Percentiles rank a stretch among this genome's conserved stretches.
Conservation (phyloP, 768 basidiomycete genomes). For the Pisolithus albus region DNA sequence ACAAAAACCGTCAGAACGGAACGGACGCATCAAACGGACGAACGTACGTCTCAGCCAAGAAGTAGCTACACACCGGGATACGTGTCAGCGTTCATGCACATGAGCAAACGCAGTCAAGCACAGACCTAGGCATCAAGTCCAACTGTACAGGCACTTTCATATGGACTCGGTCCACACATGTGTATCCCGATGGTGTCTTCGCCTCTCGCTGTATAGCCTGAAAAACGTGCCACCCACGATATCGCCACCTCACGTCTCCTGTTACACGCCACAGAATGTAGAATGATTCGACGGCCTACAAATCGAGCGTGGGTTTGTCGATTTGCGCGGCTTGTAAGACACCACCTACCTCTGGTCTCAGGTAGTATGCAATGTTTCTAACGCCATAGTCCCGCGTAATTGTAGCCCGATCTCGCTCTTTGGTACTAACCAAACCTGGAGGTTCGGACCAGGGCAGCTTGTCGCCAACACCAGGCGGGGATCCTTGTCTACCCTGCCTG, state of each 20-base stretch:
- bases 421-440: slow-evolving; percentile 11
- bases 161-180: slow-evolving; percentile 48
- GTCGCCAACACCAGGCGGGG: slow-evolving; percentile 49
- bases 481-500: slow-evolving; percentile 35
- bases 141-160: slow-evolving; percentile 29
- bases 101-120: neutral
- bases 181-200: slow-evolving; percentile 56
- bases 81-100: neutral
- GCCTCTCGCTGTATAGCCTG: slow-evolving; percentile 56
- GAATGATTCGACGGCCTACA: slow-evolving; percentile 65
- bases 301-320: neutral
- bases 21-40: neutral
- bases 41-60: slow-evolving; percentile 29
- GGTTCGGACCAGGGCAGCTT: slow-evolving; percentile 24
- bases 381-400: slow-evolving; percentile 49
- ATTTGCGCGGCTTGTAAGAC: neutral
- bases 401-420: slow-evolving; percentile 17
- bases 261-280: slow-evolving; percentile 69
- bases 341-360: slow-evolving; percentile 61
- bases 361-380: slow-evolving; percentile 41
- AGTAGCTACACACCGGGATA: slow-evolving; percentile 29
- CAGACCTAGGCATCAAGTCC: slow-evolving; percentile 73
- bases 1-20: neutral
- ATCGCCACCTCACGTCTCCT: slow-evolving; percentile 60
- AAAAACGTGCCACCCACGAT: slow-evolving; percentile 66